Evolutionary conservation across 2,329 filamentous ascomycete genomes (phyloP).

Genomic region (Xylaria sp.): DNA sequence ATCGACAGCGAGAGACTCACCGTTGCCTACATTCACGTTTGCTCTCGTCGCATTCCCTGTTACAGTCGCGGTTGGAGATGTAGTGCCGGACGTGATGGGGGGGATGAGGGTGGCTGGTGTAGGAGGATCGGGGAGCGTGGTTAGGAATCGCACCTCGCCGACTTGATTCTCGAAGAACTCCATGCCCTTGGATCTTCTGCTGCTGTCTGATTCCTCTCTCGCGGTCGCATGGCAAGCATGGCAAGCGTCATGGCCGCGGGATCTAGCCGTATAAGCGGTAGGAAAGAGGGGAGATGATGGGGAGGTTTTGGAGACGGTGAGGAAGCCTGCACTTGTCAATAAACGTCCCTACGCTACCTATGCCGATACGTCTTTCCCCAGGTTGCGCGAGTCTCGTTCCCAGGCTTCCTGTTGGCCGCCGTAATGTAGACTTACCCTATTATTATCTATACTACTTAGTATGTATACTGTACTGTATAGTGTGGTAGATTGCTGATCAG

Average conservation of each 20-base stretch:
- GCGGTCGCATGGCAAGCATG: constrained; percentile 33
- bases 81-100: constrained; percentile 29
- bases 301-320: constrained; percentile 10
- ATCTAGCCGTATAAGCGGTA: constrained; percentile 16
- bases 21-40: constrained; percentile 6
- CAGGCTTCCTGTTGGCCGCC: neutral
- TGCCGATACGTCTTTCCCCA: constrained; percentile 7
- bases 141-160: constrained; percentile 51
- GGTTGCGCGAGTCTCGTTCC: constrained; percentile 4
- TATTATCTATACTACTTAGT: neutral
- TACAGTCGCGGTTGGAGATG: constrained; percentile 24
- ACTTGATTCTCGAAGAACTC: constrained; percentile 53
- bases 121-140: constrained; percentile 45
- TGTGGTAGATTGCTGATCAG: neutral
- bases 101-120: constrained; percentile 33
- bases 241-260: constrained; percentile 36
- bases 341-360: neutral
- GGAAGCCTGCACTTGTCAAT: neutral
- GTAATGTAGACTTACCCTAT: neutral
- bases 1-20: constrained; percentile 7
- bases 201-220: constrained; percentile 26
- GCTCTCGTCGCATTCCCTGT: constrained; percentile 3
- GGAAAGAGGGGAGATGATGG: neutral
- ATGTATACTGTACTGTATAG: neutral
- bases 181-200: constrained; percentile 42